Base-by-base conservation (phyloP, 805 yeast species). In the Saccharomycopsis capsularis region DNA sequence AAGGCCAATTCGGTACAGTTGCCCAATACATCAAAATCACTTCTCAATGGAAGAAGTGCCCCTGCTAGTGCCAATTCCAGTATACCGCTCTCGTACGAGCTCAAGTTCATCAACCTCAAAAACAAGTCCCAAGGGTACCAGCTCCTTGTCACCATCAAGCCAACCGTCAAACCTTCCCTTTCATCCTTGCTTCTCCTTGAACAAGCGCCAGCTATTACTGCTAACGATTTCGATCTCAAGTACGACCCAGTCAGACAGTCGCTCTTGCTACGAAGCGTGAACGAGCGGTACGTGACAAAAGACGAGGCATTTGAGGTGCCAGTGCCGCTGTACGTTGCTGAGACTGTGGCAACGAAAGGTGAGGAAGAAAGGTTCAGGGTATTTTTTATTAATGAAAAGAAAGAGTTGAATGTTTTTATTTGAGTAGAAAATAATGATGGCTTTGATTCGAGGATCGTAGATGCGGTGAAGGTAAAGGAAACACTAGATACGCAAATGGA, bases 151-250 rank as follows among this genome's bases (percentile, higher is more conserved):
- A 66, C 62, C 38, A 61, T 70, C 13, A 52, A 44, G 2, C 68
- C 75, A 16, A n/a, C 16, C n/a, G 23, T 44, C 27, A 1, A 63
- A 63, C 42, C 56, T 63, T 27, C 36, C 57, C 1, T n/a, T n/a
- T n/a, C n/a, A n/a, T n/a, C n/a, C n/a, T n/a, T n/a, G n/a, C n/a
- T n/a, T n/a, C n/a, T n/a, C n/a, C n/a, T n/a, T n/a, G n/a, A n/a
- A n/a, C n/a, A n/a, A n/a, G n/a, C n/a, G n/a, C n/a, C n/a, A n/a
- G n/a, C n/a, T n/a, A n/a, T n/a, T n/a, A 56, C 66, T 2, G 65
- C 66, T 2, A 48, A 61, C 5, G 71, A 71, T 49, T 67, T 70
- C 47, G 51, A 59, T 2, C 46, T 74, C 7, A 40, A 55, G 2
- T 61, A 66, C 30, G 59, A 65, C 41, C n/a, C 54, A 2, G 37